Conservation (phyloP, 768 basidiomycete genomes). For the Podaxis sp. region DNA sequence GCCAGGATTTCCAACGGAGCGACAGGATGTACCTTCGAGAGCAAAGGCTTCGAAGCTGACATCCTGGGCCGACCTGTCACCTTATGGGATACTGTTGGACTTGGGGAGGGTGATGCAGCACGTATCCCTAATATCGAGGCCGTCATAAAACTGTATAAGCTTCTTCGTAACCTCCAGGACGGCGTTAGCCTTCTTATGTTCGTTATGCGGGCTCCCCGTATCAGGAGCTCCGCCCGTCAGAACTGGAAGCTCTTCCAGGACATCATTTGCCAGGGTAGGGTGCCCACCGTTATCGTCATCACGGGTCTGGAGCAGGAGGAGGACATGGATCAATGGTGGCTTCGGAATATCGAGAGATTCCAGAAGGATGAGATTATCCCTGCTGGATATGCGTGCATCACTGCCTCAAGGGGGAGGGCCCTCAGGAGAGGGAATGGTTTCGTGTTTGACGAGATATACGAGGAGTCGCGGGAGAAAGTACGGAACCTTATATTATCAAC, state of each 20-base stretch:
- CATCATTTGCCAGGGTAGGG: constrained; percentile 33
- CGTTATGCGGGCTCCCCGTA: constrained; percentile 36
- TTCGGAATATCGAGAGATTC: constrained; percentile 26
- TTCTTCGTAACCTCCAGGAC: constrained; percentile 31
- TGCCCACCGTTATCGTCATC: constrained; percentile 37
- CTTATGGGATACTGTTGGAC: constrained; percentile 39
- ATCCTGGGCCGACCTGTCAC: constrained; percentile 26
- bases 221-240: constrained; percentile 29
- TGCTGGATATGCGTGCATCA: constrained; percentile 36
- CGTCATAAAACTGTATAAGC: constrained; percentile 23
- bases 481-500: constrained; percentile 10
- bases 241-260: constrained; percentile 39
- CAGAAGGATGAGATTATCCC: constrained; percentile 25
- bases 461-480: constrained; percentile 11
- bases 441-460: constrained; percentile 13
- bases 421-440: neutral
- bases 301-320: constrained; percentile 29
- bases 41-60: constrained; percentile 21
- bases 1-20: constrained; percentile 31
- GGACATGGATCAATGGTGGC: constrained; percentile 30
- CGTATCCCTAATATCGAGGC: constrained; percentile 19
- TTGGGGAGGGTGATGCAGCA: constrained; percentile 17
- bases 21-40: constrained; percentile 34
- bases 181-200: constrained; percentile 41
- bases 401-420: constrained; percentile 30